Conservation (phyloP, 306 rosid species). For the Prunus mira region DNA sequence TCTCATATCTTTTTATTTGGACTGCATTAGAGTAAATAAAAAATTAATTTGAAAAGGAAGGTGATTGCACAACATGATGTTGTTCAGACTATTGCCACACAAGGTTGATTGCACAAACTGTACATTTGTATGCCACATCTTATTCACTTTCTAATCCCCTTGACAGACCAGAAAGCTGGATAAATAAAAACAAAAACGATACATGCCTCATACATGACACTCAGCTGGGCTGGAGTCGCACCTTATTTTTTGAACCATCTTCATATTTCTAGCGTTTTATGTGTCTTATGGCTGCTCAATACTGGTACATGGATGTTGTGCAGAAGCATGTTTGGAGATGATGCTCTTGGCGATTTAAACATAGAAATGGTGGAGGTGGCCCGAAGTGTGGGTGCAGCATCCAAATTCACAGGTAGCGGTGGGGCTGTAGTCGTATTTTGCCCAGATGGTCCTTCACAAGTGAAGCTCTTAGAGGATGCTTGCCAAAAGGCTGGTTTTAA, state of each 20-base stretch:
- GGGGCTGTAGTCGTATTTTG: constrained; percentile 90
- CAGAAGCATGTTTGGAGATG: constrained; percentile 91
- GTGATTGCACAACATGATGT: background rate
- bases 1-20: background rate
- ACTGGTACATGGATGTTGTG: constrained; percentile 7
- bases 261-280: background rate
- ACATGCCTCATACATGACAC: background rate
- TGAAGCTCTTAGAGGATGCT: constrained; percentile 62
- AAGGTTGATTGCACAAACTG: background rate
- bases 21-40: background rate
- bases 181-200: background rate
- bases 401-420: constrained; percentile 96
- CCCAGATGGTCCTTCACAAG: constrained; percentile 73
- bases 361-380: constrained; percentile 89
- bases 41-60: background rate
- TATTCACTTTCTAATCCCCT: background rate
- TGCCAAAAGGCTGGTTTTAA: constrained; percentile 68
- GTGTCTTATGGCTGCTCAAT: constrained; percentile 13
- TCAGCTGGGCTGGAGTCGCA: background rate
- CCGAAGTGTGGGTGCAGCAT: constrained; percentile 81
- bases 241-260: background rate
- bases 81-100: background rate
- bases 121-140: background rate
- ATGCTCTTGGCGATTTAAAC: constrained; percentile 73
- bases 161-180: background rate